phyloP scores from a whole-genome alignment of 495 filamentous ascomycete species.

The Amphirosellinia nigrospora region DNA sequence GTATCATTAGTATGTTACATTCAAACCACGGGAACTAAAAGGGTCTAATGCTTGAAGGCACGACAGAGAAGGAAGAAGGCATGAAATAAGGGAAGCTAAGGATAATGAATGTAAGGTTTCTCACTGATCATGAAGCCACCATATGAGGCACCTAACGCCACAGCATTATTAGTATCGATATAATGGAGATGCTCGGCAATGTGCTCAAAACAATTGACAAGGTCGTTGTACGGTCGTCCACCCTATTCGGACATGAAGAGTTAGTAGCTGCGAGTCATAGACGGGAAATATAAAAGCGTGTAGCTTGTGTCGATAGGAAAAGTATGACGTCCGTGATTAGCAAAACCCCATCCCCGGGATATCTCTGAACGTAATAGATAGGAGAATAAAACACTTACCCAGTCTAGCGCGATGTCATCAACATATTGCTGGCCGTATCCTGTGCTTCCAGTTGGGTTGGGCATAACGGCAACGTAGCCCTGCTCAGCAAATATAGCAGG shows the following conservation, averaged over 20 bases:
- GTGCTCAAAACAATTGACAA: slow-evolving; percentile 81
- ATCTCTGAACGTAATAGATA: not conserved
- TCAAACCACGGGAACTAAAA: not conserved
- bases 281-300: not conserved
- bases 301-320: not conserved
- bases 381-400: slow-evolving; percentile 45
- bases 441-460: slow-evolving; percentile 87
- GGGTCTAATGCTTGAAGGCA: not conserved
- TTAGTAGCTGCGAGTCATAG: not conserved
- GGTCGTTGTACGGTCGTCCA: slow-evolving; percentile 75
- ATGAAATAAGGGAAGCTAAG: not conserved
- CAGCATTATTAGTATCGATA: slow-evolving; percentile 77
- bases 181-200: slow-evolving; percentile 73
- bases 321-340: not conserved
- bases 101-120: slow-evolving; percentile 18
- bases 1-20: slow-evolving; percentile 22
- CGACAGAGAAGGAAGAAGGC: not conserved
- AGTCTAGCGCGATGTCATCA: slow-evolving; percentile 75
- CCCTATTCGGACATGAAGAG: slow-evolving; percentile 45
- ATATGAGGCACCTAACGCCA: slow-evolving; percentile 83
- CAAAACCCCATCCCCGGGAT: not conserved
- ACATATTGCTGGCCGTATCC: slow-evolving; percentile 83
- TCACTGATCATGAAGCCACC: slow-evolving; percentile 85
- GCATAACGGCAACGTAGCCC: slow-evolving; percentile 85
- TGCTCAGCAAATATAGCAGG: slow-evolving; percentile 90